Percentiles rank a stretch among this genome's conserved stretches.
phyloP scores from a whole-genome alignment of 1,284 basidiomycete species.

The Fomitopsis schrenkii region DNA sequence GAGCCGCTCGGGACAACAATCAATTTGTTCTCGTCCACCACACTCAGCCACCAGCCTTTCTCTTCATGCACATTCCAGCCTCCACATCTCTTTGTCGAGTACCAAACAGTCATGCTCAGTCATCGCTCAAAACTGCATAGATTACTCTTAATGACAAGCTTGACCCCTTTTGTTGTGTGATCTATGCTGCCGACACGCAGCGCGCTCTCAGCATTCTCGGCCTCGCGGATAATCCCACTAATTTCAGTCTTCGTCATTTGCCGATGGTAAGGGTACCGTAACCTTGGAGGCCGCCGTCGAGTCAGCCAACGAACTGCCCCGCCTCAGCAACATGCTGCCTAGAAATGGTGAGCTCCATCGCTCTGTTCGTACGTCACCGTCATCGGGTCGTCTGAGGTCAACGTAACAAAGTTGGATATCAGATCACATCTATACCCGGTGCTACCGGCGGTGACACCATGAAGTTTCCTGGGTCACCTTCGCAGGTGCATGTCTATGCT shows the following conservation, averaged over 20 bases:
- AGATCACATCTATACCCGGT: too few relatives aligned
- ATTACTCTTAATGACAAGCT: neutral
- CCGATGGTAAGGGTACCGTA: neutral
- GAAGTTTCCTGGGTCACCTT: too few relatives aligned
- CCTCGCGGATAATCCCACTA: neutral
- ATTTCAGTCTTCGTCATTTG: neutral
- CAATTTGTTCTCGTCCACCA: neutral
- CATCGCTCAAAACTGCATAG: neutral
- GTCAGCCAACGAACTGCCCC: too few relatives aligned
- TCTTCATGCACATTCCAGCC: neutral
- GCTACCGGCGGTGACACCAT: too few relatives aligned
- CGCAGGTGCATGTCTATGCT: too few relatives aligned
- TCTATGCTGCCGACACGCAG: neutral
- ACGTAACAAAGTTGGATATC: too few relatives aligned
- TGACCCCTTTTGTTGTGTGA: neutral
- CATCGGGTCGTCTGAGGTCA: too few relatives aligned
- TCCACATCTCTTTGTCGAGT: too few relatives aligned
- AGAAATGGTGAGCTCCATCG: too few relatives aligned
- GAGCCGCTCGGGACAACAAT: neutral
- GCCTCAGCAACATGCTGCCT: too few relatives aligned
- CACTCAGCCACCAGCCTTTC: neutral
- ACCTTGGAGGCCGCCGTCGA: neutral
- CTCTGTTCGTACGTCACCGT: too few relatives aligned
- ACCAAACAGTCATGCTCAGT: neutral
- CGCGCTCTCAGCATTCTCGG: neutral